phyloP scores from a whole-genome alignment of 2,329 filamentous ascomycete species.

The Podosphaera fusca region DNA sequence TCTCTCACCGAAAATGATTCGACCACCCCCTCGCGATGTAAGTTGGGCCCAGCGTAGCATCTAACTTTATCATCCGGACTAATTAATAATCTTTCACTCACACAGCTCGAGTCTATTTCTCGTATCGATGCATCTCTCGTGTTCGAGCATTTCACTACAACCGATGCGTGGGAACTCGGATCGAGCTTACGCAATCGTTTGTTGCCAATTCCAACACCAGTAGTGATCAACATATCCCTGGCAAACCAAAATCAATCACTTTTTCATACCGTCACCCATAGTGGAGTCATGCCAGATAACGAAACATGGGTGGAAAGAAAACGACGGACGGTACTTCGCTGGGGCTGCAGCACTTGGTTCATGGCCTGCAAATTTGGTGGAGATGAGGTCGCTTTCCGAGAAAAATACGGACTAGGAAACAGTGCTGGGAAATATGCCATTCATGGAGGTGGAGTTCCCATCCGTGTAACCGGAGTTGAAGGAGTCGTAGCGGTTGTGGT shows the following conservation, averaged over 20 bases:
- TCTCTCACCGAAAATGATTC: slow-evolving; percentile 4
- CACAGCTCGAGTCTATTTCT: slow-evolving; percentile 14
- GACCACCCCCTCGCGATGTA: slow-evolving; percentile 5
- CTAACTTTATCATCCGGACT: background rate
- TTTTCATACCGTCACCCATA: slow-evolving; percentile 47
- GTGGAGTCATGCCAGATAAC: slow-evolving; percentile 39
- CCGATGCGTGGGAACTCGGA: slow-evolving; percentile 42
- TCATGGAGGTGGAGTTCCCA: slow-evolving; percentile 54
- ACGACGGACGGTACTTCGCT: slow-evolving; percentile 46
- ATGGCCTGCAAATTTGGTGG: slow-evolving; percentile 43
- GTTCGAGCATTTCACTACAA: slow-evolving; percentile 29
- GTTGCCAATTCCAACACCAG: slow-evolving; percentile 27
- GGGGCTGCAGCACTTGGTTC: slow-evolving; percentile 46
- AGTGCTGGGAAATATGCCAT: slow-evolving; percentile 44
- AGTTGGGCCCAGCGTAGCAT: slow-evolving; percentile 1
- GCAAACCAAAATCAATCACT: slow-evolving; percentile 34
- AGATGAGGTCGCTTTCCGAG: slow-evolving; percentile 39
- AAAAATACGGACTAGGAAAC: slow-evolving; percentile 37
- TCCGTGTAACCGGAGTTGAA: slow-evolving; percentile 50
- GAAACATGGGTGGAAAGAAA: slow-evolving; percentile 50
- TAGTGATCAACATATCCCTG: slow-evolving; percentile 40
- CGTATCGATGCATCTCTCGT: slow-evolving; percentile 13
- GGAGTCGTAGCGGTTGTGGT: slow-evolving; percentile 54
- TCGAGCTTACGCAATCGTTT: slow-evolving; percentile 40
- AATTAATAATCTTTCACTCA: slow-evolving; percentile 1